Conservation (phyloP, 1,284 basidiomycete genomes). For the Apiotrichum montevideense region DNA sequence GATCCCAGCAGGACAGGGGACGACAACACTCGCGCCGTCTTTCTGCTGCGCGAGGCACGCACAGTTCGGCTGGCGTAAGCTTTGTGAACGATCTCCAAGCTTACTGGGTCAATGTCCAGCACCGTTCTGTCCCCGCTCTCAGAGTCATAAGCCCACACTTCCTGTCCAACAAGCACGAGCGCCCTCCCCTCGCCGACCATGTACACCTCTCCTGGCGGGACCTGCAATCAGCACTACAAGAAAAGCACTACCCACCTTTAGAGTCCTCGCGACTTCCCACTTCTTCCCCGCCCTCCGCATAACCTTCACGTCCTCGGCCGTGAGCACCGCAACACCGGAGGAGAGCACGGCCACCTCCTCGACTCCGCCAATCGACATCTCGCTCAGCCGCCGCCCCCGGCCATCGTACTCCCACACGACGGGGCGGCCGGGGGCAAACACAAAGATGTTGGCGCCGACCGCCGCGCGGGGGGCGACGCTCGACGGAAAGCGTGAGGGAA, state of each 20-base stretch:
- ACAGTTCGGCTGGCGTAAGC: no score
- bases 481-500: slow-evolving; percentile 17
- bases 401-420: slow-evolving; percentile 24
- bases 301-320: not conserved
- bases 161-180: slow-evolving; percentile 1
- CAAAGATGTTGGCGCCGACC: slow-evolving; percentile 8
- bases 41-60: no score
- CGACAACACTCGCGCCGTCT: no score
- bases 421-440: slow-evolving; percentile 3
- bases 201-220: not conserved
- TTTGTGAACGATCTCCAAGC: not conserved
- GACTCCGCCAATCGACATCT: slow-evolving; percentile 4
- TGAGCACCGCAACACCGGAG: not conserved
- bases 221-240: not conserved
- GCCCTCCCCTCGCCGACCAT: not conserved
- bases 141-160: not conserved
- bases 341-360: slow-evolving; percentile 2
- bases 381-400: slow-evolving; percentile 18
- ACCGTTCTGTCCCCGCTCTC: not conserved
- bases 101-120: not conserved
- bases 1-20: no score
- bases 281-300: slow-evolving; percentile 6
- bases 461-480: slow-evolving; percentile 4
- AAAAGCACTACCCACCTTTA: slow-evolving; percentile 4
- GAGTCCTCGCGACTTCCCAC: not conserved